phyloP scores from a whole-genome alignment of 768 basidiomycete genomes.

The Collybiopsis luxurians region DNA sequence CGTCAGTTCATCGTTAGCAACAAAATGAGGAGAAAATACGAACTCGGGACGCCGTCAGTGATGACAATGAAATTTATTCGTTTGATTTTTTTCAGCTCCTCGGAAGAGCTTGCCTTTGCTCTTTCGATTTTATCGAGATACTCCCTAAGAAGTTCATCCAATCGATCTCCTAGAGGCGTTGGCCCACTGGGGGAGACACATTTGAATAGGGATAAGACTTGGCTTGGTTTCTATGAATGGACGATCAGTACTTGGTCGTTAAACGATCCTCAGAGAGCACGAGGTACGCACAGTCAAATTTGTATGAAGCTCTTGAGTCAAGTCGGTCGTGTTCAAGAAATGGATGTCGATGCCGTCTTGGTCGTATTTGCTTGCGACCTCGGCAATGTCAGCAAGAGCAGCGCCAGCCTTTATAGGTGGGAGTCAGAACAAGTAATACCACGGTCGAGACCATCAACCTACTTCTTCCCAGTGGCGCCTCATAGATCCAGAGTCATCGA shows the following conservation, averaged over 20 bases:
- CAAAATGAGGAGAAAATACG: conserved; percentile 16
- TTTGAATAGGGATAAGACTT: conserved; percentile 6
- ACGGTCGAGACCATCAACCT: background rate
- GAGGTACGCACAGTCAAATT: conserved; percentile 14
- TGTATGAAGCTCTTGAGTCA: conserved; percentile 38
- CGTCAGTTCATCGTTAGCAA: too few species aligned
- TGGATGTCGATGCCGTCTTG: conserved; percentile 59
- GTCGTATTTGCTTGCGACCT: conserved; percentile 48
- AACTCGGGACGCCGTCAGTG: conserved; percentile 64
- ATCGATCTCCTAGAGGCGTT: conserved; percentile 21
- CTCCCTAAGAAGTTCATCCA: conserved; percentile 28
- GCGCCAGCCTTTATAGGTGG: conserved; percentile 39
- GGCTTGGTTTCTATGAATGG: background rate
- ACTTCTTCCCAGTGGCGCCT: conserved; percentile 50
- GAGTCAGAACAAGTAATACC: background rate
- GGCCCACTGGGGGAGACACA: conserved; percentile 1
- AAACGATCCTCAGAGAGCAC: background rate
- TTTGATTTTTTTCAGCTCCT: conserved; percentile 37
- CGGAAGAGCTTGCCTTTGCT: conserved; percentile 25
- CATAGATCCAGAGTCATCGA: conserved; percentile 67
- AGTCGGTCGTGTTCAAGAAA: conserved; percentile 47
- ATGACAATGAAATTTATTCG: conserved; percentile 59
- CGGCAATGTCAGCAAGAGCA: conserved; percentile 48
- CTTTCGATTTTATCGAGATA: conserved; percentile 27
- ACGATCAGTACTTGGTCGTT: background rate